phyloP scores from a whole-genome alignment of 345 rosid genomes.

The Carallia brachiata region DNA sequence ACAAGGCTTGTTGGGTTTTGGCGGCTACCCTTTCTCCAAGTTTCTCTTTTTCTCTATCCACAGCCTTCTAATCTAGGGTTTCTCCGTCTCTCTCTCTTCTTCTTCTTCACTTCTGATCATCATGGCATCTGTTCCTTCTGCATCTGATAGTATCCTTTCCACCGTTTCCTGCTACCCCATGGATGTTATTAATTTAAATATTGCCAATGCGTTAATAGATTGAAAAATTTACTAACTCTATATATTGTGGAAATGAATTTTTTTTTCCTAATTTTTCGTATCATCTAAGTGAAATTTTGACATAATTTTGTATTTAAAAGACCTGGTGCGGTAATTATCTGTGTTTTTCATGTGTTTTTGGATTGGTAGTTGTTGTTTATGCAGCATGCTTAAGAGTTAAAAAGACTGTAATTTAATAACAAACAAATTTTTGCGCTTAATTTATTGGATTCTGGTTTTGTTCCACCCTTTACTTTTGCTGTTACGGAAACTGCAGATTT shows the following conservation, averaged over 20 bases:
- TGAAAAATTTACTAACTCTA: neutral
- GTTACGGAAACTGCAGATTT: conserved; percentile 57
- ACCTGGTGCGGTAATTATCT: too few relatives aligned
- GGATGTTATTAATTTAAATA: conserved; percentile 29
- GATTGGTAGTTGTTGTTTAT: too few relatives aligned
- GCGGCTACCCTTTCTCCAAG: conserved; percentile 45
- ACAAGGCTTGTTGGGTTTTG: conserved; percentile 26
- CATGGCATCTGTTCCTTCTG: conserved; percentile 48
- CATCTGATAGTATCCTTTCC: conserved; percentile 58
- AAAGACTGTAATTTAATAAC: neutral
- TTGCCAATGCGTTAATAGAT: neutral
- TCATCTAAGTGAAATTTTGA: too few relatives aligned
- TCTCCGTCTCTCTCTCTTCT: conserved; percentile 10
- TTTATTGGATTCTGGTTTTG: conserved; percentile 2
- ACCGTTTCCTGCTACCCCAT: conserved; percentile 36
- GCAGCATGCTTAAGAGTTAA: neutral
- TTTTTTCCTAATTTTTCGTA: too few relatives aligned
- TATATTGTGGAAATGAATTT: neutral
- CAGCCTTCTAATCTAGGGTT: conserved; percentile 33
- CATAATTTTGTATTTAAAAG: too few relatives aligned
- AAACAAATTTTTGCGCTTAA: neutral
- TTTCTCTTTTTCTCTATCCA: conserved; percentile 6
- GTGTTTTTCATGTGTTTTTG: too few relatives aligned
- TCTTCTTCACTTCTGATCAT: neutral
- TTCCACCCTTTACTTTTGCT: conserved; percentile 31